Evolutionary conservation across 179 eudicot species (phyloP), one percentile per base, ranked within the genome.

Genomic region (Silene noctiflora): DNA sequence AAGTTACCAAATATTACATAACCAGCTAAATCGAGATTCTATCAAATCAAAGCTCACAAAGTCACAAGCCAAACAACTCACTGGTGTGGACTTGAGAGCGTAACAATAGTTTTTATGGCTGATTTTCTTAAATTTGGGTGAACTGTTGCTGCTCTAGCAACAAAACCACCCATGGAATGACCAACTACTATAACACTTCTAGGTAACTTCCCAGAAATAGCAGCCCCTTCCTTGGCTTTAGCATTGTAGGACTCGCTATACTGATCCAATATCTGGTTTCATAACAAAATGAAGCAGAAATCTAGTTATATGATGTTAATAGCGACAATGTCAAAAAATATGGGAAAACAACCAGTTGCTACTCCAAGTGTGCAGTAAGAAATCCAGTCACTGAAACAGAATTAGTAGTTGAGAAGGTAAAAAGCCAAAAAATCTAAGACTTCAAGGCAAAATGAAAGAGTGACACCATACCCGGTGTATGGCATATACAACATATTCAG

Each of bases 161-260:
- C 97, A 88, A 96, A 96, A 79, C 99, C 99, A 64, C 99, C 99
- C 97, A 93, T 90, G 74, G 99, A 96, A 83, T 96, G 99, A 83
- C 99, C 99, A 81, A 96, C 93, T 83, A 96, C 75, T 83, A 96
- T 83, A 56, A 96, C 99, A 84, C 89, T 96, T 79, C 27, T 85
- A 2, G 99, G 97, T 64, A 85, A 81, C 69, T 81, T 80, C 35
- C 85, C 83, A 76, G 93, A 87, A 20, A 76, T 67, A 25, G 91
- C 87, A 81, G 89, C 88, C 75, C 96, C 97, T 82, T 89, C 94
- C 76, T 73, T 90, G 69, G 82, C 83, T 76, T 87, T 89, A 75
- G 94, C 90, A 82, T 88, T 83, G 79, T 75, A 86, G 67, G 99
- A 91, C 79, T 89, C 91, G 80, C 87, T 90, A 83, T 96, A 96